These are phyloP conservation scores for Pseudonitzschia delicatissima DNA, from an alignment of 108 stramenopile genomes.

Conservation along the genomic window DNA sequence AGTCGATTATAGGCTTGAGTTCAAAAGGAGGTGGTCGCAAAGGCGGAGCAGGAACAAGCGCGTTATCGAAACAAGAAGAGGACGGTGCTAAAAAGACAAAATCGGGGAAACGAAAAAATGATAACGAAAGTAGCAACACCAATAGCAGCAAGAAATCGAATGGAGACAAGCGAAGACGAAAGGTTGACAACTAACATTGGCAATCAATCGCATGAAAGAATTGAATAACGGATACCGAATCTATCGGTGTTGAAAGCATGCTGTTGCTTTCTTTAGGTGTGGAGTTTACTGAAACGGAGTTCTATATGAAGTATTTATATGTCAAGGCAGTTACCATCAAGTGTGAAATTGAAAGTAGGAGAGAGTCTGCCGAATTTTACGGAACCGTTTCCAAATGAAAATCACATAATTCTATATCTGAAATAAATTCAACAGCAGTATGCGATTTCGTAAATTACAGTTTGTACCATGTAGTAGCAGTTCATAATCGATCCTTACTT, in stretches of 20 bases:
- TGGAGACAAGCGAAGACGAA: constrained; percentile 17
- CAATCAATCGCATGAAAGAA: background rate
- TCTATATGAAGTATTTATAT: background rate
- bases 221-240: background rate
- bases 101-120: constrained; percentile 23
- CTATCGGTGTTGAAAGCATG: background rate
- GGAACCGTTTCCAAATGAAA: no score
- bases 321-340: background rate
- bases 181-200: constrained; percentile 1
- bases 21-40: background rate
- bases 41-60: background rate
- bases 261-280: background rate
- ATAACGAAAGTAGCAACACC: constrained; percentile 3
- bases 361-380: no score
- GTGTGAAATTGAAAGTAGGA: background rate
- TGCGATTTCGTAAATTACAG: no score
- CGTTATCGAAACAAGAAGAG: constrained; percentile 16
- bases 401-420: no score
- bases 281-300: background rate
- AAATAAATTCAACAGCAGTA: no score
- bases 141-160: constrained; percentile 1
- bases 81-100: constrained; percentile 15
- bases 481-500: background rate
- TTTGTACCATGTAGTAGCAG: no score
- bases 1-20: background rate